Evolutionary conservation across 371 early-diverging fungal species (phyloP).

Genomic region (Synchytrium microbalum): DNA sequence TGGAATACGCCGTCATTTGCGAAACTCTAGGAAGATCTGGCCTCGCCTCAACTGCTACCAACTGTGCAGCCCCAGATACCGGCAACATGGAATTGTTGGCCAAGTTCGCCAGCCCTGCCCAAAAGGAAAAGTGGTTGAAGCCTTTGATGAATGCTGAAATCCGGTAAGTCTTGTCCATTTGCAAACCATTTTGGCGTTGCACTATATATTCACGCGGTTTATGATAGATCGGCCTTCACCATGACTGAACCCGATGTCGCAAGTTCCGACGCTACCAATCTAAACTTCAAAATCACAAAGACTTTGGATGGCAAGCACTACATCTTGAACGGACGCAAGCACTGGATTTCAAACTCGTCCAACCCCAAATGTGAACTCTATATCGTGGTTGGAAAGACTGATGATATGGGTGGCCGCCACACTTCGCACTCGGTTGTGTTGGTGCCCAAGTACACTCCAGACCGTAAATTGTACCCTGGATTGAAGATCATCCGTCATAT

Average conservation of each 20-base stretch:
- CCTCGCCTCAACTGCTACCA: conserved; percentile 78
- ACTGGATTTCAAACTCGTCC: conserved; percentile 90
- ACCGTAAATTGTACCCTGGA: too few species aligned
- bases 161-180: conserved; percentile 4
- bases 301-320: conserved; percentile 48
- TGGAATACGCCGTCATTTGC: conserved; percentile 87
- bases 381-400: conserved; percentile 78
- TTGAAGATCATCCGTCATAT: conserved; percentile 76
- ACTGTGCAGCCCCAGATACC: conserved; percentile 95
- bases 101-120: conserved; percentile 80
- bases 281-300: conserved; percentile 68
- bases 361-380: conserved; percentile 86
- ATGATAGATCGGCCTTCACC: conserved; percentile 92
- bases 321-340: conserved; percentile 87
- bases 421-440: conserved; percentile 82
- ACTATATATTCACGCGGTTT: too few species aligned
- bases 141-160: conserved; percentile 43
- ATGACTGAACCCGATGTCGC: conserved; percentile 95
- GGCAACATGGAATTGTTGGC: conserved; percentile 98
- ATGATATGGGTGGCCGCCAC: conserved; percentile 54
- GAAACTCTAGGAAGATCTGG: conserved; percentile 76
- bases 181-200: not conserved
- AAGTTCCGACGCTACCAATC: conserved; percentile 94
- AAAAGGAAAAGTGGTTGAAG: conserved; percentile 49
- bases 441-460: conserved; percentile 80